Percentiles rank a stretch among this genome's conserved stretches.
Conservation (phyloP, 192 early-diverging fungal species). For the Gaertneriomyces semiglobifer region DNA sequence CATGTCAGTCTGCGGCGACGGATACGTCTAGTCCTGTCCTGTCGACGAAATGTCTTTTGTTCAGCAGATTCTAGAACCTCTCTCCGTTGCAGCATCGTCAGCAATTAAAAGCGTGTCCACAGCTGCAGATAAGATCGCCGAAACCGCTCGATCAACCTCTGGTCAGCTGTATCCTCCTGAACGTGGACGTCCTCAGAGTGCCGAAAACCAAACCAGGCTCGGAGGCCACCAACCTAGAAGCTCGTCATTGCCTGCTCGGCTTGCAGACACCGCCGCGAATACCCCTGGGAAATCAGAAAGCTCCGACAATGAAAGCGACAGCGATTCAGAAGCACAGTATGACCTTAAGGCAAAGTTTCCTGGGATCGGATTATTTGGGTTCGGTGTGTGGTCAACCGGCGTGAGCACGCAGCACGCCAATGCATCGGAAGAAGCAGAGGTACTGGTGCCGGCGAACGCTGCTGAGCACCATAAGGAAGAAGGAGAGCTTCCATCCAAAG, state of each 20-base stretch:
- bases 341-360: conserved; percentile 24
- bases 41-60: not conserved
- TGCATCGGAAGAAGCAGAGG: not conserved
- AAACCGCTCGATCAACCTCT: not conserved
- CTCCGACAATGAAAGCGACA: not conserved
- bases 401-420: not conserved
- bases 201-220: not conserved
- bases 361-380: conserved; percentile 5
- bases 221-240: not conserved
- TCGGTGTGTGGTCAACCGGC: conserved; percentile 8
- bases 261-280: not conserved
- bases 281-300: not conserved
- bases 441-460: not conserved
- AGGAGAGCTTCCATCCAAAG: not conserved
- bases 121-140: conserved; percentile 3
- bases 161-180: not conserved
- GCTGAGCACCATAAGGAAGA: not conserved
- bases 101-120: conserved; percentile 3
- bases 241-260: not conserved
- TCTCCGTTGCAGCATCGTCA: conserved; percentile 9
- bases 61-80: conserved; percentile 4
- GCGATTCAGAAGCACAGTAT: conserved; percentile 9
- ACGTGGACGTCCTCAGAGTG: not conserved
- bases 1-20: no score
- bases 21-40: no score